Base-by-base conservation (phyloP, 1,284 basidiomycete species). In the Puccinia hordei region DNA sequence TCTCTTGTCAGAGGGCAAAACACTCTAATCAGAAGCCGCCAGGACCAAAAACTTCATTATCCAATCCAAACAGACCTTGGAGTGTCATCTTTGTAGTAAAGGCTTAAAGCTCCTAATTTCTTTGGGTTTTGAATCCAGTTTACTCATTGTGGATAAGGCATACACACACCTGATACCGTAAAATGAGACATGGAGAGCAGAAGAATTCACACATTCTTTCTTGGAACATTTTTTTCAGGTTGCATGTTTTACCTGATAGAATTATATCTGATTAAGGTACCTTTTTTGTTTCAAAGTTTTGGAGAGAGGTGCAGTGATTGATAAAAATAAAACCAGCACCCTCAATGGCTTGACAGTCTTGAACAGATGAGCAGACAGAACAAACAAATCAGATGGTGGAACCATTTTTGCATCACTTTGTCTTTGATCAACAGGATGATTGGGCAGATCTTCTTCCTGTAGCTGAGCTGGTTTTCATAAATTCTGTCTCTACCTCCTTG, bases 381-480 rank as follows among this genome's bases (percentile, higher is more conserved):
- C 30, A 17, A 1, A 13, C 38, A 1, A 68, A 41, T 13, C 30
- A 68, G 44, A 41, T 33, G 5, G 13, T 68, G 5, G 33, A 68
- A 68, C 55, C 30, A 75, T 82, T 76, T 49, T 73, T 84, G 19
- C 82, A 82, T 3, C 44, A 38, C 49, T 84, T 81, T 71, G 49
- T 33, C 17, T 13, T 73, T n/a, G n/a, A n/a, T n/a, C n/a, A n/a
- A n/a, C n/a, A n/a, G n/a, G n/a, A n/a, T n/a, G n/a, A n/a, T n/a
- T n/a, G n/a, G n/a, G n/a, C n/a, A n/a, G n/a, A n/a, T n/a, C n/a
- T n/a, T n/a, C n/a, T n/a, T n/a, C n/a, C 82, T 1, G 46, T 82
- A 0, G 83, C 85, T 0, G 84, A 87, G 55, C 87, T 87, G 55
- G 44, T 83, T 0, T 82, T 84, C 73, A 86, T 86, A 82, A 85